phyloP scores from a whole-genome alignment of 108 stramenopile genomes.

The Cyclostephanos tholiformis region DNA sequence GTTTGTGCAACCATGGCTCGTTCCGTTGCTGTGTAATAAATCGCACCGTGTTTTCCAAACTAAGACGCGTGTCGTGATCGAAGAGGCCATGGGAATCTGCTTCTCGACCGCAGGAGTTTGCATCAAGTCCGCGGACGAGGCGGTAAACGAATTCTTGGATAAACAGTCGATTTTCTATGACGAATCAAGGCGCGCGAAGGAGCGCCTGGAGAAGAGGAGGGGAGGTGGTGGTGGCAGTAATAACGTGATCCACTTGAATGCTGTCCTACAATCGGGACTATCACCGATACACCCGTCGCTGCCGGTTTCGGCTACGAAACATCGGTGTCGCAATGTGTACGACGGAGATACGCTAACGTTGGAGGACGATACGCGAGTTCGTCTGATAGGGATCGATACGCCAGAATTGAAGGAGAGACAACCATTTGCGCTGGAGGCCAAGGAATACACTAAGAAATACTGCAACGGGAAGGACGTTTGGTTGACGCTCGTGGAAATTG shows the following conservation, averaged over 20 bases:
- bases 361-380: conserved; percentile 60
- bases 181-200: conserved; percentile 35
- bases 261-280: conserved; percentile 34
- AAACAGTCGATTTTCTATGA: conserved; percentile 37
- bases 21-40: neutral
- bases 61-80: neutral
- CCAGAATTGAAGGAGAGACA: conserved; percentile 83
- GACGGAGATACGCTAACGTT: conserved; percentile 84
- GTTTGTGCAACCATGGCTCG: neutral
- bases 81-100: conserved; percentile 33
- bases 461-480: conserved; percentile 65
- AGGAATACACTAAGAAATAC: conserved; percentile 64
- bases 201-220: conserved; percentile 22
- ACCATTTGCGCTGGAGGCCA: conserved; percentile 78
- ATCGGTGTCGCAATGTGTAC: conserved; percentile 66
- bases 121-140: conserved; percentile 29
- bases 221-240: neutral
- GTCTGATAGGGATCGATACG: conserved; percentile 79
- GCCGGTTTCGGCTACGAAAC: conserved; percentile 59
- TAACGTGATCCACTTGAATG: conserved; percentile 3
- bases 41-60: neutral
- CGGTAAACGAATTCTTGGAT: conserved; percentile 36
- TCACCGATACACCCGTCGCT: conserved; percentile 57
- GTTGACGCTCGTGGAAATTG: conserved; percentile 40
- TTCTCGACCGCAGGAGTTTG: conserved; percentile 34